A percentile compares a stretch with the other conserved stretches of the same genome.
These are phyloP conservation scores for Spergularia marina DNA, from an alignment of 148 eudicot species.

Conservation along the genomic window DNA sequence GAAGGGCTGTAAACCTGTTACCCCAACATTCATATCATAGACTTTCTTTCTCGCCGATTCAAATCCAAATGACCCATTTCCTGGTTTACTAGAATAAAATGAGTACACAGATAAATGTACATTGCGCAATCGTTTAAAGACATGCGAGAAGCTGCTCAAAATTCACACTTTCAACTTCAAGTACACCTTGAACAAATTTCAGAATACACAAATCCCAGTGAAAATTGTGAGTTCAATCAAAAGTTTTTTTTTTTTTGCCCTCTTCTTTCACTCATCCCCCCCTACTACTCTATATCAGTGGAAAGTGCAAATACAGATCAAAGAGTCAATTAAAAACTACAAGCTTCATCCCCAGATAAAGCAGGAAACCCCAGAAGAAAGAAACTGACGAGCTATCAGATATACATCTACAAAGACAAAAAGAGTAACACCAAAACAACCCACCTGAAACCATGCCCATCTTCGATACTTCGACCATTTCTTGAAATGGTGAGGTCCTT, in stretches of 20 bases:
- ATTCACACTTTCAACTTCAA: not conserved
- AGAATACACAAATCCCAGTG: slow-evolving; percentile 6
- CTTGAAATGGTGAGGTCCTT: too few relatives aligned
- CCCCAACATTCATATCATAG: too few relatives aligned
- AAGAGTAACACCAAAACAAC: not conserved
- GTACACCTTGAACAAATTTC: not conserved
- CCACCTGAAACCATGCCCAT: not conserved
- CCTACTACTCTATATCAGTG: not conserved
- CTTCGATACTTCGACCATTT: not conserved
- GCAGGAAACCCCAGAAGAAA: not conserved
- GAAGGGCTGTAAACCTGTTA: too few relatives aligned
- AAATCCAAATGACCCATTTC: too few relatives aligned
- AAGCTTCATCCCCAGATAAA: slow-evolving; percentile 21
- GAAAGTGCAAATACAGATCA: slow-evolving; percentile 6
- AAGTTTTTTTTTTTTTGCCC: not conserved
- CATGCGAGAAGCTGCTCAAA: not conserved
- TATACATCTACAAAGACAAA: slow-evolving; percentile 20
- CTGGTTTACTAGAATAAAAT: too few relatives aligned
- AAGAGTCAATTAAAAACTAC: not conserved
- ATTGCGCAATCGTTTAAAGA: too few relatives aligned
- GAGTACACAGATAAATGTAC: too few relatives aligned
- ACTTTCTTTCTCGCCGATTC: too few relatives aligned
- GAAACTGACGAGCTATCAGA: slow-evolving; percentile 9
- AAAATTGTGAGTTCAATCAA: slow-evolving; percentile 12
- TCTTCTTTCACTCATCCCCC: not conserved